Base-by-base conservation (phyloP, 257 asterid genomes). In the Gentiana straminea region DNA sequence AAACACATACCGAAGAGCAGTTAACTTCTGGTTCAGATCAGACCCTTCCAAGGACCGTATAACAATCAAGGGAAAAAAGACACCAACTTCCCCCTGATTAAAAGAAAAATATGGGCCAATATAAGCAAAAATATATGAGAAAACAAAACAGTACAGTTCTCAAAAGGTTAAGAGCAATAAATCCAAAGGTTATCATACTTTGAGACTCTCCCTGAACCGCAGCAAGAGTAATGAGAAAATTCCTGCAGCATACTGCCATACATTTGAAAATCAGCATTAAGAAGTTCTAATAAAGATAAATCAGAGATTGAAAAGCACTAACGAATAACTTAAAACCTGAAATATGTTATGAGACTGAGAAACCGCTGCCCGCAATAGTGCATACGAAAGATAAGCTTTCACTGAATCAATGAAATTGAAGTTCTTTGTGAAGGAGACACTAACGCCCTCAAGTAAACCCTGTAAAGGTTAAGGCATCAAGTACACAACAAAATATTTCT, bases 371-470 rank as follows among this genome's bases (percentile, higher is more conserved):
- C 94, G 80, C 70, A 92, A 69, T 73, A 92, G 70, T 63, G 88
- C 80, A 79, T 92, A 83, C 44, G 99, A 85, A 76, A 92, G 97
- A 71, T 88, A 89, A 69, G 94, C 94, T 78, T 85, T 88, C 69
- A 89, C 79, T 3, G 86, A 92, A 79, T 88, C 95, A 62, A 91
- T 80, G 65, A 91, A 91, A 56, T 78, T 81, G 64, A 81, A 81
- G 52, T 85, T 81, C 73, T 85, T 88, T 10, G 94, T 82, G 76
- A 92, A 83, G 56, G 86, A 74, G 70, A 74, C 49, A 64, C 90
- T 77, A 75, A 81, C 87, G 52, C 94, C 91, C 73, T 92, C 99
- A 73, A 92, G 68, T 60, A 88, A 72, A 67, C 95, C 97, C 99
- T 92, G 86, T 63, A 65, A 55, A 51, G 59, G 49, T 47, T 34